phyloP scores from a whole-genome alignment of 495 filamentous ascomycete genomes.

The Pyrenula massariospora region DNA sequence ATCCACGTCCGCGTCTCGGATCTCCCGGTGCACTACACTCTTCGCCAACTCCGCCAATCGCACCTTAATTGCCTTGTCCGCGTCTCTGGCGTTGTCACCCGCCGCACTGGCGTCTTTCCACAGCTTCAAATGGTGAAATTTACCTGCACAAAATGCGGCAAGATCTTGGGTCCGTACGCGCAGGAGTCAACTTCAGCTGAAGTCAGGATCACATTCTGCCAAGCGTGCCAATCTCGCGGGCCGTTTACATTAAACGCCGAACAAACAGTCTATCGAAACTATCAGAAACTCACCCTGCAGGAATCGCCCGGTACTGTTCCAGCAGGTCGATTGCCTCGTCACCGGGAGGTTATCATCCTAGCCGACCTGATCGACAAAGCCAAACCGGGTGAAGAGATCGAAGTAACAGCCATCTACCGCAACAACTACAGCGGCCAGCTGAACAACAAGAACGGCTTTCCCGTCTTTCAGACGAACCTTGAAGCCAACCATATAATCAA shows the following conservation, averaged over 20 bases:
- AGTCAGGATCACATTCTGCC: conserved; percentile 92
- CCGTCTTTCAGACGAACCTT: conserved; percentile 93
- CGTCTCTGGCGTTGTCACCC: conserved; percentile 89
- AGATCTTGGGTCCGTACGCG: conserved; percentile 88
- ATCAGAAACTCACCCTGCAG: conserved; percentile 94
- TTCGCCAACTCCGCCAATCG: conserved; percentile 89
- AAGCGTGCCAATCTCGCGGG: conserved; percentile 91
- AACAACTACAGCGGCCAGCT: conserved; percentile 97
- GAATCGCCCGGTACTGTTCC: conserved; percentile 97
- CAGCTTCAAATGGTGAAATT: conserved; percentile 98
- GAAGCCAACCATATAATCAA: conserved; percentile 97
- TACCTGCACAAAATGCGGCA: conserved; percentile 85
- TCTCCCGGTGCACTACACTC: conserved; percentile 88
- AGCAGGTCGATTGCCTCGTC: conserved; percentile 86
- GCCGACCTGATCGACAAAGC: conserved; percentile 96
- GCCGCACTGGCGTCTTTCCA: conserved; percentile 94
- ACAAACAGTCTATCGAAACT: conserved; percentile 98
- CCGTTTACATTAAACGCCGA: conserved; percentile 95
- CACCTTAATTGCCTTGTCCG: conserved; percentile 96
- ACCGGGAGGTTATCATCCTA: conserved; percentile 89
- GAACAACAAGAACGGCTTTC: conserved; percentile 98
- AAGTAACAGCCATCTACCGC: conserved; percentile 92
- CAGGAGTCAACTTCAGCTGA: conserved; percentile 84
- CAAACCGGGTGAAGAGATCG: conserved; percentile 96
- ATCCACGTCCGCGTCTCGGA: conserved; percentile 97